Percentiles rank a stretch among this genome's conserved stretches.
These are phyloP conservation scores for Lophium mytilinum DNA, from an alignment of 495 filamentous ascomycete species.

Conservation along the genomic window DNA sequence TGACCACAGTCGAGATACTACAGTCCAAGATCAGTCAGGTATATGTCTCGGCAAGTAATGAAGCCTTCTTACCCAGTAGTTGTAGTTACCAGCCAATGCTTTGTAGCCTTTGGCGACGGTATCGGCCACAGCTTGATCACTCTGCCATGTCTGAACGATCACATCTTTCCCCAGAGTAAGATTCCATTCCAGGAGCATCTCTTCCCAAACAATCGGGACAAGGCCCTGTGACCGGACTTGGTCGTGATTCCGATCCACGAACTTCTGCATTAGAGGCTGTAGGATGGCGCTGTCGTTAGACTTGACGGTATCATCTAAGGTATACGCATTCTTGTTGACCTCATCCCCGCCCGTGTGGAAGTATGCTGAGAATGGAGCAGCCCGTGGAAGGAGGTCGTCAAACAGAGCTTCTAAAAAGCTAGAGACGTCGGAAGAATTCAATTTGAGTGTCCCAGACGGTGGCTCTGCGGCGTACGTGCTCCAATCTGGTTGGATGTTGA, in stretches of 20 bases:
- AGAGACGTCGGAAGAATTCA: slow-evolving; percentile 59
- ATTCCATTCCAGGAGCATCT: slow-evolving; percentile 70
- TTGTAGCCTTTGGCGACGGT: slow-evolving; percentile 54
- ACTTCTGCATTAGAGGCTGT: slow-evolving; percentile 61
- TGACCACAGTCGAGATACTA: slow-evolving; percentile 76
- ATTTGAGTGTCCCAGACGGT: slow-evolving; percentile 65
- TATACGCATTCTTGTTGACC: slow-evolving; percentile 64
- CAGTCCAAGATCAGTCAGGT: background rate
- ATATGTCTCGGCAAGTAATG: background rate
- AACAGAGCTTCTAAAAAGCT: slow-evolving; percentile 61
- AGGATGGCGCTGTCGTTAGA: slow-evolving; percentile 55
- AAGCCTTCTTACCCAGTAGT: slow-evolving; percentile 53
- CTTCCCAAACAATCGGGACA: slow-evolving; percentile 72
- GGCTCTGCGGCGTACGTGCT: slow-evolving; percentile 61
- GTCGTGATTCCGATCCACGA: slow-evolving; percentile 56
- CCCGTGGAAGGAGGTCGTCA: slow-evolving; percentile 61
- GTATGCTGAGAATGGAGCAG: slow-evolving; percentile 56
- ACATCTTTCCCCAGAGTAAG: slow-evolving; percentile 53
- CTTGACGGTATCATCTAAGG: slow-evolving; percentile 58
- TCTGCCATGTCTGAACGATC: slow-evolving; percentile 68
- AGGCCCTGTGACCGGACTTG: slow-evolving; percentile 50
- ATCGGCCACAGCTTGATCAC: slow-evolving; percentile 44
- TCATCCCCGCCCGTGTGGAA: slow-evolving; percentile 84
- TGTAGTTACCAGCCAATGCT: slow-evolving; percentile 64
- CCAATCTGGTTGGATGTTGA: slow-evolving; percentile 58